phyloP scores from a whole-genome alignment of 306 rosid species.

The Gleditsia sinensis region DNA sequence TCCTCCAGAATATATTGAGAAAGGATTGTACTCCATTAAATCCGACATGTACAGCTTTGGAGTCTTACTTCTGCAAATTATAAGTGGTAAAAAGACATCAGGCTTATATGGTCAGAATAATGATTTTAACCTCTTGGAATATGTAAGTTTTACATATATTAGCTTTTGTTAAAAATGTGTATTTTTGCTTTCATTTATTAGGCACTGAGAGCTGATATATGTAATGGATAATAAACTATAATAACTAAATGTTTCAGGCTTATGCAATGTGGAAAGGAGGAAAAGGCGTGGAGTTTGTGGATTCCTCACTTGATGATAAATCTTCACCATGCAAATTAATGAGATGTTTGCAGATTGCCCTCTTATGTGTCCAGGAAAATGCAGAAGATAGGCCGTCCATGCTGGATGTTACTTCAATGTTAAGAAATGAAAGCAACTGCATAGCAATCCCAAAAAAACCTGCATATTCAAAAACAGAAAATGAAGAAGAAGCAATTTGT shows the following conservation, averaged over 20 bases:
- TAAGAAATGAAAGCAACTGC: slow-evolving; percentile 26
- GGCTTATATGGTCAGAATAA: slow-evolving; percentile 25
- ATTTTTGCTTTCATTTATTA: neutral
- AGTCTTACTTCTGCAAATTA: slow-evolving; percentile 45
- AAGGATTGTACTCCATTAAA: slow-evolving; percentile 40
- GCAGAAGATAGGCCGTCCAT: slow-evolving; percentile 44
- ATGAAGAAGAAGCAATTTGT: neutral
- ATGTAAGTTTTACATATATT: slow-evolving; percentile 24
- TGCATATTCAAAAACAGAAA: slow-evolving; percentile 25
- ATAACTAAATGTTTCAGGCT: slow-evolving; percentile 38
- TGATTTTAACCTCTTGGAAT: slow-evolving; percentile 32
- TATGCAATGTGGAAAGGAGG: slow-evolving; percentile 43
- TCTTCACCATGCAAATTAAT: slow-evolving; percentile 35
- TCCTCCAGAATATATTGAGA: no score
- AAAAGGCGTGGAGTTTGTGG: slow-evolving; percentile 40
- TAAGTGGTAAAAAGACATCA: slow-evolving; percentile 40
- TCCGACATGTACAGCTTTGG: slow-evolving; percentile 47
- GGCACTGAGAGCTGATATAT: no score
- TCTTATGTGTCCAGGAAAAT: no score
- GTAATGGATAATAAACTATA: no score
- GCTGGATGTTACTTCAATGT: slow-evolving; percentile 42
- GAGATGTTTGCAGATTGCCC: slow-evolving; percentile 40
- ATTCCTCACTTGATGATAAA: slow-evolving; percentile 40
- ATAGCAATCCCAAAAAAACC: slow-evolving; percentile 26
- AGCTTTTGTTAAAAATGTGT: neutral